Percentiles rank a stretch among this genome's conserved stretches.
These are phyloP conservation scores for Capniomyces stellatus DNA, from an alignment of 371 early-diverging fungal species.

Conservation along the genomic window DNA sequence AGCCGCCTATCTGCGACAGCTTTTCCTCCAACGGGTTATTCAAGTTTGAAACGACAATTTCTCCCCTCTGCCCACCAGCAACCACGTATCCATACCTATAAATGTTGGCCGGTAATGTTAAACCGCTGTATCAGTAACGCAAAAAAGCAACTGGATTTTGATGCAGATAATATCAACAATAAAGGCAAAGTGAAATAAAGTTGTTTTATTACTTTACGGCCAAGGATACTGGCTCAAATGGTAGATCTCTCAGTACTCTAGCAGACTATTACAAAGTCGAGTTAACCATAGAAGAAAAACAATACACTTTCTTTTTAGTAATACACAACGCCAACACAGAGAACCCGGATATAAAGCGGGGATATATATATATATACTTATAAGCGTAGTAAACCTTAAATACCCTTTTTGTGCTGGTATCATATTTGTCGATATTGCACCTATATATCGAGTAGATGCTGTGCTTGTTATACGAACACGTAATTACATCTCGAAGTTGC, in stretches of 20 bases:
- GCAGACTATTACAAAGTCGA: too few species aligned
- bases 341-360: not conserved
- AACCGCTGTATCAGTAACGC: not conserved
- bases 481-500: conserved; percentile 62
- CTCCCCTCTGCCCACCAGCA: conserved; percentile 62
- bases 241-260: conserved; percentile 32
- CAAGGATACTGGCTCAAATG: conserved; percentile 48
- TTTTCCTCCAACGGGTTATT: conserved; percentile 24
- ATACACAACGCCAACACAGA: not conserved
- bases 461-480: conserved; percentile 31
- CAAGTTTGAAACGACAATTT: conserved; percentile 44
- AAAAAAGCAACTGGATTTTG: not conserved
- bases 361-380: not conserved
- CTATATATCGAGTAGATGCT: conserved; percentile 40
- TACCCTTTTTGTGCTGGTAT: conserved; percentile 34
- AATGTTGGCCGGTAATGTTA: not conserved
- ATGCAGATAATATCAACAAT: not conserved
- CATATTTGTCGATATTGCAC: conserved; percentile 34
- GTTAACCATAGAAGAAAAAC: not conserved
- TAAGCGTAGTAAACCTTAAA: not conserved
- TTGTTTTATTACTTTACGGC: conserved; percentile 23
- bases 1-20: conserved; percentile 30
- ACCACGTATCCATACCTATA: conserved; percentile 36
- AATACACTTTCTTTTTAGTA: conserved; percentile 6
- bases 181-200: not conserved